These are phyloP conservation scores for Pythium dissotocum DNA, from an alignment of 352 stramenopile genomes.

Conservation along the genomic window DNA sequence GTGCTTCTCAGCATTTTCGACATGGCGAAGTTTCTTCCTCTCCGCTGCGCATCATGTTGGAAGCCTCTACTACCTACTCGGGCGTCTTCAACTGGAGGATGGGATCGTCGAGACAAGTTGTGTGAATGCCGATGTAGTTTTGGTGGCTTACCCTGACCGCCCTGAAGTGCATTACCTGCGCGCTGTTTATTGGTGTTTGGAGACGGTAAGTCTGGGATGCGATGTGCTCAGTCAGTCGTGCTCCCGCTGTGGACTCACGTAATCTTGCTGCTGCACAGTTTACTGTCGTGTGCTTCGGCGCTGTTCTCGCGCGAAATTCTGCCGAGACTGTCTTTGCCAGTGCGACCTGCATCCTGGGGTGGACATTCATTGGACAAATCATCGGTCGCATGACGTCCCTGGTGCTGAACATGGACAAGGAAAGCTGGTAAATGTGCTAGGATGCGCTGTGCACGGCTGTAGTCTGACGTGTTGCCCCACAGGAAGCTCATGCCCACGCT, in stretches of 20 bases:
- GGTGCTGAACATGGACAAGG: slow-evolving; percentile 60
- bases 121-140: slow-evolving; percentile 49
- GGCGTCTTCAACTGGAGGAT: slow-evolving; percentile 16
- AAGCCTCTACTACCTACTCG: slow-evolving; percentile 28
- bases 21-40: slow-evolving; percentile 29
- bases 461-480: not conserved
- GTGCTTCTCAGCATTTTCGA: slow-evolving; percentile 27
- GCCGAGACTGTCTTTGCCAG: slow-evolving; percentile 52
- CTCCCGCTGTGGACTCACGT: too few species aligned
- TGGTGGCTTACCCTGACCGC: slow-evolving; percentile 44
- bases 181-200: slow-evolving; percentile 72
- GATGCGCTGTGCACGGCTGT: not conserved
- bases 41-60: slow-evolving; percentile 25
- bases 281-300: slow-evolving; percentile 73
- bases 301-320: slow-evolving; percentile 56
- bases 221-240: too few species aligned
- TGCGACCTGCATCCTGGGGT: slow-evolving; percentile 62
- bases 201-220: slow-evolving; percentile 38
- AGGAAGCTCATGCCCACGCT: slow-evolving; percentile 40
- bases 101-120: slow-evolving; percentile 33
- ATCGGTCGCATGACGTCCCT: slow-evolving; percentile 62
- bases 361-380: slow-evolving; percentile 71
- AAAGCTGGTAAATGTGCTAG: not conserved
- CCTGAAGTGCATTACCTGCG: slow-evolving; percentile 59
- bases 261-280: slow-evolving; percentile 35